These are phyloP conservation scores for Camellia lanceoleosa DNA, from an alignment of 148 eudicot genomes.

Conservation along the genomic window DNA sequence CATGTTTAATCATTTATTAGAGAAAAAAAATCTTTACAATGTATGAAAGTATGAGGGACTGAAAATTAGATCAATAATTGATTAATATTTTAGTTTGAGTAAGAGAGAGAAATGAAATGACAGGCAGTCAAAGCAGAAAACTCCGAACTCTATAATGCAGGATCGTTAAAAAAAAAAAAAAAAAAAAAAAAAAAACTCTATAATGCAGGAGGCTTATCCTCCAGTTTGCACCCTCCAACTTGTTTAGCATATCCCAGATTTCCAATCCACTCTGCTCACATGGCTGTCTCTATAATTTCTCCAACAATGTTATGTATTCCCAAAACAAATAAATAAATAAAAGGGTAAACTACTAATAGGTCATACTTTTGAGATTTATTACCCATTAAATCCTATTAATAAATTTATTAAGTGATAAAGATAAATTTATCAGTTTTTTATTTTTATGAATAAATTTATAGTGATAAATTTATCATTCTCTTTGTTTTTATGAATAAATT, in stretches of 20 bases:
- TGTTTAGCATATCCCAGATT: slow-evolving; percentile 1
- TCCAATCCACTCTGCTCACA: slow-evolving; percentile 18
- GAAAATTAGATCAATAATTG: neutral
- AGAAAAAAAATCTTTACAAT: neutral
- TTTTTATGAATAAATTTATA: too few relatives aligned
- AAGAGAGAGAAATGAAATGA: neutral
- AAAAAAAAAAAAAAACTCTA: too few relatives aligned
- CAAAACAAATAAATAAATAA: neutral
- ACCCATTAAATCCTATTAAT: too few relatives aligned
- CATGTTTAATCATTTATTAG: too few relatives aligned
- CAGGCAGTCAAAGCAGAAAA: slow-evolving; percentile 14
- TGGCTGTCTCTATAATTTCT: slow-evolving; percentile 12
- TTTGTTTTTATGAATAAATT: too few relatives aligned
- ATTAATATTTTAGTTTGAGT: too few relatives aligned
- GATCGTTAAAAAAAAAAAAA: too few relatives aligned
- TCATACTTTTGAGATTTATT: too few relatives aligned
- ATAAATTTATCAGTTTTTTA: too few relatives aligned
- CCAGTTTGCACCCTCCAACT: slow-evolving; percentile 8
- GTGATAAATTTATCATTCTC: too few relatives aligned
- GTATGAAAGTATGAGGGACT: slow-evolving; percentile 10
- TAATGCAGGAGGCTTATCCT: slow-evolving; percentile 19
- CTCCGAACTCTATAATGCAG: neutral
- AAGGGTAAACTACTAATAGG: too few relatives aligned
- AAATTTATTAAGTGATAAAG: too few relatives aligned
- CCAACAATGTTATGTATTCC: neutral